Evolutionary conservation across 2,329 filamentous ascomycete genomes (phyloP).

Genomic region (Epichloe bromicola): DNA sequence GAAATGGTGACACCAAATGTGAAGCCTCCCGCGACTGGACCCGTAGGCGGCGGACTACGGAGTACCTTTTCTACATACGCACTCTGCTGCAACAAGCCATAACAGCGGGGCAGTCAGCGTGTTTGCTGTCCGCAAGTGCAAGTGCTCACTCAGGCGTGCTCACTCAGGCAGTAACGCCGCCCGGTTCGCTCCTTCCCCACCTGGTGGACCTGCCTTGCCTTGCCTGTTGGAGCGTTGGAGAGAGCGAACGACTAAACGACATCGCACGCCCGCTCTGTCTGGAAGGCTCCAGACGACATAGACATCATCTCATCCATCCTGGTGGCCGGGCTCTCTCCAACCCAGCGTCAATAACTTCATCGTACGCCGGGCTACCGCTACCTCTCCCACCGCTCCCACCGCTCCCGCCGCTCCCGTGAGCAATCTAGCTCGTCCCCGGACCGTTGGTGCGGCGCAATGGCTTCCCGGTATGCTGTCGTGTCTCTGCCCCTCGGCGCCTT

Average conservation of each 20-base stretch:
- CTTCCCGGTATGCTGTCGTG: constrained; percentile 67
- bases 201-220: background rate
- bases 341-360: background rate
- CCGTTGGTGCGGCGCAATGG: constrained; percentile 21
- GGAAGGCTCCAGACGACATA: background rate
- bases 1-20: background rate
- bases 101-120: background rate
- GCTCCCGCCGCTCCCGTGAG: background rate
- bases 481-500: constrained; percentile 83
- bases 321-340: background rate
- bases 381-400: background rate
- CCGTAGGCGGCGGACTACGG: too few relatives aligned
- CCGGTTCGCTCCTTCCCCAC: constrained; percentile 1
- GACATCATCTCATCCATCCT: background rate
- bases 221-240: background rate
- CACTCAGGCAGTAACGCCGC: too few relatives aligned
- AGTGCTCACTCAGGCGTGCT: too few relatives aligned
- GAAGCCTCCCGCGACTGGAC: too few relatives aligned
- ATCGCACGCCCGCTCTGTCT: background rate
- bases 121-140: too few relatives aligned
- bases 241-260: constrained; percentile 1
- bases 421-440: background rate
- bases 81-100: too few relatives aligned
- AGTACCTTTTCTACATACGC: too few relatives aligned
- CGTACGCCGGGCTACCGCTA: background rate